phyloP scores from a whole-genome alignment of 768 basidiomycete genomes.

The Hericium coralloides region DNA sequence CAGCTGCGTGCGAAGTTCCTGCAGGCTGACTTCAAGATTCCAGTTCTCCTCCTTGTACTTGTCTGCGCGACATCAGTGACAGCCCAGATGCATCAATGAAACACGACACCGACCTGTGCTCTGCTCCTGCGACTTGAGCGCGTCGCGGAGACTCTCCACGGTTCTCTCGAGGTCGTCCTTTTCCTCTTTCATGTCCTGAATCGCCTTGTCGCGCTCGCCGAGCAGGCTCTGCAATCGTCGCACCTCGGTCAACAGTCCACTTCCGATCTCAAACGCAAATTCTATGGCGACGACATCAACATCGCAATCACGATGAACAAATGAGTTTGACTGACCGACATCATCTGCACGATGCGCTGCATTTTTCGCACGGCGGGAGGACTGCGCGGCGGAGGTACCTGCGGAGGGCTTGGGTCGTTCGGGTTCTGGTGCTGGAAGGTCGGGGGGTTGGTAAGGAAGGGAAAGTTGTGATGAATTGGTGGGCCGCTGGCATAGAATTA shows the following conservation, averaged over 20 bases:
- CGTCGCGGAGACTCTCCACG: conserved; percentile 62
- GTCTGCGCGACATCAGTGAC: conserved; percentile 36
- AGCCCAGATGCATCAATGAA: neutral
- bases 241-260: conserved; percentile 84
- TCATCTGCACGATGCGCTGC: conserved; percentile 86
- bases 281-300: conserved; percentile 36
- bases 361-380: conserved; percentile 78
- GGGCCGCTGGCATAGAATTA: neutral
- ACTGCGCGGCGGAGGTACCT: conserved; percentile 75
- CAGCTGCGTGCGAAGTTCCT: conserved; percentile 72
- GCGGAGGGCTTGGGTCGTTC: conserved; percentile 53
- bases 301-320: neutral
- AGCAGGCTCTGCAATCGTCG: conserved; percentile 85
- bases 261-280: conserved; percentile 97
- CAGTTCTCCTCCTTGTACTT: conserved; percentile 98
- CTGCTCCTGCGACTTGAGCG: conserved; percentile 75
- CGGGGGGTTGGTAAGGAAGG: conserved; percentile 20
- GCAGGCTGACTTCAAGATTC: conserved; percentile 92
- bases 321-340: conserved; percentile 51
- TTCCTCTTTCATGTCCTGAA: conserved; percentile 88
- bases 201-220: conserved; percentile 85
- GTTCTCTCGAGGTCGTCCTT: conserved; percentile 81
- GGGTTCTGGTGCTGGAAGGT: conserved; percentile 49
- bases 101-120: conserved; percentile 50
- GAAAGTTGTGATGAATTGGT: conserved; percentile 24